Conservation (phyloP, 768 basidiomycete genomes). For the Leccinum aurantiacum region DNA sequence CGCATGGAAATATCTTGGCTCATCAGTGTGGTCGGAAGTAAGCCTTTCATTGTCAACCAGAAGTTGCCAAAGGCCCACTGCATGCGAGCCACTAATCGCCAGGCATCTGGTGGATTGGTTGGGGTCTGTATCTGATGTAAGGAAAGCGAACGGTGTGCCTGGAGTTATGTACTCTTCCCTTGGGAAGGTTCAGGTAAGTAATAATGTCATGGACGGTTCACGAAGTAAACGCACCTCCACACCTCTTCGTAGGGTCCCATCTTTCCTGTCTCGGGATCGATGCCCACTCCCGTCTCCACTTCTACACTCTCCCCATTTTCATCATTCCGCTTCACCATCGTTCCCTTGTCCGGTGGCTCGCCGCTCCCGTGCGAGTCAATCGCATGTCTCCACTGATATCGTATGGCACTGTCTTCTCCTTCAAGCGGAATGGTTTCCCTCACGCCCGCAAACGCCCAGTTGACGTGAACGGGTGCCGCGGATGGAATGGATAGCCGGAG, state of each 20-base stretch:
- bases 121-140: conserved; percentile 11
- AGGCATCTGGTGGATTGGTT: conserved; percentile 18
- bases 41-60: not conserved
- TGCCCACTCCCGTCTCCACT: conserved; percentile 17
- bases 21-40: not conserved
- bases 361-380: conserved; percentile 19
- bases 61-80: conserved; percentile 14
- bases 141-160: conserved; percentile 18
- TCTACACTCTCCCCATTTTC: conserved; percentile 10
- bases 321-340: conserved; percentile 4
- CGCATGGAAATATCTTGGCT: conserved; percentile 3
- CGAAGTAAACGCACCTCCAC: conserved; percentile 16
- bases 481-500: conserved; percentile 15
- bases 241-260: conserved; percentile 20
- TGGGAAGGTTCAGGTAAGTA: not conserved
- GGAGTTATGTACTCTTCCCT: conserved; percentile 11
- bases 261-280: conserved; percentile 17
- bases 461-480: not conserved
- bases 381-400: conserved; percentile 17
- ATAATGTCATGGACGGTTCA: not conserved
- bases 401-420: not conserved
- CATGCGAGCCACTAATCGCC: conserved; percentile 20
- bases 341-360: conserved; percentile 16
- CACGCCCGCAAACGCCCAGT: conserved; percentile 18
- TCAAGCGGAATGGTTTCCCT: conserved; percentile 9